A percentile compares a stretch with the other conserved stretches of the same genome.
These are phyloP conservation scores for Cicer chorassanicum DNA, from an alignment of 306 rosid genomes.

Conservation along the genomic window DNA sequence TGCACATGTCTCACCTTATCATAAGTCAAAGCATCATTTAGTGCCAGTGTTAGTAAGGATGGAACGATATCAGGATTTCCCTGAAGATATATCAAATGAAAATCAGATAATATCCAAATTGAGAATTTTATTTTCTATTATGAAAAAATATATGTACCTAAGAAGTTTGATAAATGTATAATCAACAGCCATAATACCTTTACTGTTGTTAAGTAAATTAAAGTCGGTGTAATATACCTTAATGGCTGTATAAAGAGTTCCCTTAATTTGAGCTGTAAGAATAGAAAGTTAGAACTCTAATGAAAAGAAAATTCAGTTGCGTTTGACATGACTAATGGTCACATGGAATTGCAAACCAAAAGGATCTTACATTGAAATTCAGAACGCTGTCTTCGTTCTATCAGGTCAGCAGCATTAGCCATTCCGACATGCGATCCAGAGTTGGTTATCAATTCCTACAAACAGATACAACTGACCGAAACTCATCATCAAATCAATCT, in stretches of 20 bases:
- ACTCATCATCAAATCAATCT: constrained; percentile 77
- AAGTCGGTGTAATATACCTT: constrained; percentile 56
- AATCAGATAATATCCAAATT: constrained; percentile 18
- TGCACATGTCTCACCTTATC: constrained; percentile 72
- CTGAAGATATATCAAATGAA: constrained; percentile 54
- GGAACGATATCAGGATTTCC: constrained; percentile 74
- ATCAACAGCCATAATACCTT: constrained; percentile 29
- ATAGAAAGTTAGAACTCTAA: constrained; percentile 39
- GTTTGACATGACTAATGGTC: constrained; percentile 24
- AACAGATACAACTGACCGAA: constrained; percentile 65
- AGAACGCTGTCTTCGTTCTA: constrained; percentile 88
- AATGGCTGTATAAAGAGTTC: constrained; percentile 61
- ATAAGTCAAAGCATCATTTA: constrained; percentile 85
- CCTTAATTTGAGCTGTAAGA: constrained; percentile 72
- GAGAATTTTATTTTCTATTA: constrained; percentile 12
- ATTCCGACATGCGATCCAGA: constrained; percentile 57
- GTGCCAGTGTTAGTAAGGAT: constrained; percentile 70
- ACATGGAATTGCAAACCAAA: constrained; percentile 29
- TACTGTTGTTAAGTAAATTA: constrained; percentile 5
- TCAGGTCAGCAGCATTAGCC: constrained; percentile 91
- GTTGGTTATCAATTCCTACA: constrained; percentile 74
- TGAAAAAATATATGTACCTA: constrained; percentile 1
- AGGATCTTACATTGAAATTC: constrained; percentile 75
- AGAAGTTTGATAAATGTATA: constrained; percentile 8
- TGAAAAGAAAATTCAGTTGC: constrained; percentile 39